Evolutionary conservation across 352 stramenopile species (phyloP).

Genomic region (Globisporangium sylvaticum): DNA sequence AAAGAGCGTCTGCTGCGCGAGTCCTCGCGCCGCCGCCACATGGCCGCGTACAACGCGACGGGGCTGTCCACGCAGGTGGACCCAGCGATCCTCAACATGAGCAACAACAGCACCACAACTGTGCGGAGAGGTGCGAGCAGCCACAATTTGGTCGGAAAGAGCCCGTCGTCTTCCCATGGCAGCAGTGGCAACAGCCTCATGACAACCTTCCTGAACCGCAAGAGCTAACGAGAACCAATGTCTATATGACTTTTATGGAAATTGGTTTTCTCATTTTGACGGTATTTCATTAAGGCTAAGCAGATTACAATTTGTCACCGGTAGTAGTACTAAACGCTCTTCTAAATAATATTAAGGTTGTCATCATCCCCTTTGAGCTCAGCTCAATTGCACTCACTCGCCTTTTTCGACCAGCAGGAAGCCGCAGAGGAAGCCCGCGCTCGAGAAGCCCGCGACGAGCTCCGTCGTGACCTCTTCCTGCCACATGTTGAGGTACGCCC

Average conservation of each 20-base stretch:
- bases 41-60: slow-evolving; percentile 25
- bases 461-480: slow-evolving; percentile 40
- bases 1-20: slow-evolving; percentile 39
- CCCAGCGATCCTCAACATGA: slow-evolving; percentile 14
- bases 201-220: slow-evolving; percentile 13
- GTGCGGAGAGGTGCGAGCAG: slow-evolving; percentile 3
- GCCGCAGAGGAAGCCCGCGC: slow-evolving; percentile 42
- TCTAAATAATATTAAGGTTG: slow-evolving; percentile 13
- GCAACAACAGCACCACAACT: slow-evolving; percentile 17
- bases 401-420: slow-evolving; percentile 58
- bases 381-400: slow-evolving; percentile 7
- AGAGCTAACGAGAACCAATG: slow-evolving; percentile 11
- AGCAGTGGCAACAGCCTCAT: slow-evolving; percentile 7
- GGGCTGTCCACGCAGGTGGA: slow-evolving; percentile 15
- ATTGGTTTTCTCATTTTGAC: background rate
- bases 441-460: slow-evolving; percentile 39
- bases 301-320: too few species aligned
- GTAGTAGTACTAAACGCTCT: background rate
- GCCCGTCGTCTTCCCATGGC: background rate
- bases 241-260: background rate
- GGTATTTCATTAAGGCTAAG: background rate
- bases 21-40: slow-evolving; percentile 31
- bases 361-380: background rate
- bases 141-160: background rate
- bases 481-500: slow-evolving; percentile 33